These are phyloP conservation scores for Fusarium hainanense DNA, from an alignment of 2,329 filamentous ascomycete genomes.

Conservation along the genomic window DNA sequence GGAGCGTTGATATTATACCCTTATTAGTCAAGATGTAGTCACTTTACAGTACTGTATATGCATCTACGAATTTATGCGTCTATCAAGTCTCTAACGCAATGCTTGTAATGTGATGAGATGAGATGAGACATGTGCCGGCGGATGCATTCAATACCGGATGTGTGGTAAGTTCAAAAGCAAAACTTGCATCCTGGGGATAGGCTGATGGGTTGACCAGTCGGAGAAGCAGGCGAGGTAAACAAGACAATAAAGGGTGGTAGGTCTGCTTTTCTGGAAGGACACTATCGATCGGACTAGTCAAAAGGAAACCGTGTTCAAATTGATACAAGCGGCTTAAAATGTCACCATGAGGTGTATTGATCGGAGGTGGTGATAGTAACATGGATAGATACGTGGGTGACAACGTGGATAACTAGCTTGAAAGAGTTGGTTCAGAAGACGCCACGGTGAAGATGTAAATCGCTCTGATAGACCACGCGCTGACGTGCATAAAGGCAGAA, in stretches of 20 bases:
- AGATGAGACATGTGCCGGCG: slow-evolving; percentile 9
- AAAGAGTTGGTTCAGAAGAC: slow-evolving; percentile 19
- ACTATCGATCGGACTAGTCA: slow-evolving; percentile 4
- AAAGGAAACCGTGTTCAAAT: slow-evolving; percentile 1
- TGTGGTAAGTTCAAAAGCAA: slow-evolving; percentile 37
- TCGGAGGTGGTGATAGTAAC: slow-evolving; percentile 11
- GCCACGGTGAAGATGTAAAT: slow-evolving; percentile 29
- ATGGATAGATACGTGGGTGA: slow-evolving; percentile 10
- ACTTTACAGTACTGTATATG: slow-evolving; percentile 39
- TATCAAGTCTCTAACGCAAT: slow-evolving; percentile 19
- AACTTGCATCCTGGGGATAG: slow-evolving; percentile 20
- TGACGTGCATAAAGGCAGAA: slow-evolving; percentile 44
- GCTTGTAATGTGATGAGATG: slow-evolving; percentile 11
- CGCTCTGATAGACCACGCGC: slow-evolving; percentile 24
- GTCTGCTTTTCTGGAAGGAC: slow-evolving; percentile 7
- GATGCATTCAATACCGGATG: slow-evolving; percentile 13
- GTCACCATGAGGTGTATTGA: not conserved
- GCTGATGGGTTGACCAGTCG: slow-evolving; percentile 26
- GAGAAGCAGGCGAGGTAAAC: slow-evolving; percentile 11
- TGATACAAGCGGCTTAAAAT: not conserved
- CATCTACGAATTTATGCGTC: slow-evolving; percentile 45
- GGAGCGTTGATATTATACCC: slow-evolving; percentile 49
- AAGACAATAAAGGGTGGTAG: slow-evolving; percentile 7
- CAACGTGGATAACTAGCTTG: slow-evolving; percentile 12
- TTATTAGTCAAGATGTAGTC: slow-evolving; percentile 39